Base-by-base conservation (phyloP, 2,329 filamentous ascomycete species). In the Stachybotrys elegans region DNA sequence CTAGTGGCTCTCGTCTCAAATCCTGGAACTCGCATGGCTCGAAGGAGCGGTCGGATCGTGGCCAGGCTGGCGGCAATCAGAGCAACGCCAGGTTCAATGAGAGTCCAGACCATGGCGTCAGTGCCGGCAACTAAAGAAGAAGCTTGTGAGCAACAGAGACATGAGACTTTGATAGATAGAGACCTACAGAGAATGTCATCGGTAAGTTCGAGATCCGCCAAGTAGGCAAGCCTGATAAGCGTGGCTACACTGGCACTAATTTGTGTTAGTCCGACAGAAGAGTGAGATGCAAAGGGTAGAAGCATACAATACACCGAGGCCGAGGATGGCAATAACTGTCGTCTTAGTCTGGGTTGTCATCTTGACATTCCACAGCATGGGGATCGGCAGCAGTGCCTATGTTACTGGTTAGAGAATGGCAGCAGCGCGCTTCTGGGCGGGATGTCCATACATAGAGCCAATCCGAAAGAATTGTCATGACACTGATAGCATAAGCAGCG, bases 31-130 rank as follows among this genome's bases (percentile, higher is more conserved):
- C 61, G 67, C 60, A 70, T 64, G n/a, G 62, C 60, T 27, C 74
- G 72, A 27, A 79, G 67, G 1, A 79, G 65, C 4, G 76, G 76
- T 3, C 75, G 71, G 23, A 79, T 74, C 5, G 76, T 79, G 19
- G 72, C 73, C 11, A 79, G 61, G 47, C 72, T 76, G 2, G 75
- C 70, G 12, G 76, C 76, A 21, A 73, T 57, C 37, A 79, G 79
- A 46, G 75, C 75, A 19, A 79, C 69, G 6, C 74, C 75, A 2
- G 75, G 75, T 52, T 79, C 76, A 43, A 79, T 62, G n/a, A 79
- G 59, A 9, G 73, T 78, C 76, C 76, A 79, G 6, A 78, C 65
- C 68, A 76, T 74, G 27, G 74, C 68, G 47, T 76, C 64, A 4
- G 74, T 78, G 19, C 67, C 71, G 42, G 67, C 65, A 54, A 66